phyloP scores from a whole-genome alignment of 2,329 filamentous ascomycete species.

The Cyphellophora europaea region DNA sequence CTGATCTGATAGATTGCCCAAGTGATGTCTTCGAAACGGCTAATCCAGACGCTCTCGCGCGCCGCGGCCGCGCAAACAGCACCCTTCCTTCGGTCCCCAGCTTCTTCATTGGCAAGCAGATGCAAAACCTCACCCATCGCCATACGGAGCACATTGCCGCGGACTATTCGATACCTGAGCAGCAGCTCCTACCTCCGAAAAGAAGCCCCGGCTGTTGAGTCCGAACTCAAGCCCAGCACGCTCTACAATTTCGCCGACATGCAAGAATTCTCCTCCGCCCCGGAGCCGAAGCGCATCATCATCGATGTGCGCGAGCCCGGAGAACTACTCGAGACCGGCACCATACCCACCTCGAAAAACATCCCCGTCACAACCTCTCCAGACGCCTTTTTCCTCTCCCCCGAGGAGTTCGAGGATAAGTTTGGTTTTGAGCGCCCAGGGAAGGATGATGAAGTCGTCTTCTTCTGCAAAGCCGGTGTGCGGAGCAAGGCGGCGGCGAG shows the following conservation, averaged over 20 bases:
- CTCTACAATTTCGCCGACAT: constrained; percentile 18
- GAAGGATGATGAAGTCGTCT: constrained; percentile 48
- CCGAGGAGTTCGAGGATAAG: constrained; percentile 71
- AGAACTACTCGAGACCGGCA: constrained; percentile 34
- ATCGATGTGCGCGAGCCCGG: constrained; percentile 39
- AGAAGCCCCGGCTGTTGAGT: neutral
- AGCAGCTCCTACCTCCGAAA: too few relatives aligned
- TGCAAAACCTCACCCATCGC: too few relatives aligned
- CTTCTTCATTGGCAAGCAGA: too few relatives aligned
- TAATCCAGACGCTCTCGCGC: too few relatives aligned
- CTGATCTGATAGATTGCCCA: too few relatives aligned
- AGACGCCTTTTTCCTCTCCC: constrained; percentile 66
- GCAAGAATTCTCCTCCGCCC: constrained; percentile 8
- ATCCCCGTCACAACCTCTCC: constrained; percentile 69
- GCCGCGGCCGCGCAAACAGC: too few relatives aligned
- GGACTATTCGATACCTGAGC: too few relatives aligned
- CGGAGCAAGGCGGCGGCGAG: constrained; percentile 67
- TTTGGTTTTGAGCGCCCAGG: constrained; percentile 68
- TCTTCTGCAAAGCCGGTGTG: constrained; percentile 91
- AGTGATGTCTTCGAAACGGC: too few relatives aligned
- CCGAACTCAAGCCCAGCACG: neutral
- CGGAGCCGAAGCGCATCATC: constrained; percentile 16
- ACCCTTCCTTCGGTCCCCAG: too few relatives aligned
- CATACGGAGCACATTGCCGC: too few relatives aligned
- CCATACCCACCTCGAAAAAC: constrained; percentile 73